These are phyloP conservation scores for Trametes gibbosa DNA, from an alignment of 768 basidiomycete species.

Conservation along the genomic window DNA sequence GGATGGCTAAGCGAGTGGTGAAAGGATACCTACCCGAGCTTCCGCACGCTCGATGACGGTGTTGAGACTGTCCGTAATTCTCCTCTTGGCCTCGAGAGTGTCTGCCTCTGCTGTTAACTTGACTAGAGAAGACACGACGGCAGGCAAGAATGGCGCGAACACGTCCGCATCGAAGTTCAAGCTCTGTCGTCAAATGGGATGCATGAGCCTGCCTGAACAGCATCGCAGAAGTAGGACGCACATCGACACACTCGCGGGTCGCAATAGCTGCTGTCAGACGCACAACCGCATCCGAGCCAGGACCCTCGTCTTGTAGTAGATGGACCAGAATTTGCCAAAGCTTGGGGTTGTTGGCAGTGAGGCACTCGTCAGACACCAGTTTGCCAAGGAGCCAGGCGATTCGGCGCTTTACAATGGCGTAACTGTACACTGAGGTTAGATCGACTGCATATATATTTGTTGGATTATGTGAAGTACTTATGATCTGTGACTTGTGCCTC, in stretches of 20 bases:
- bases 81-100: slow-evolving; percentile 71
- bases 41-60: slow-evolving; percentile 57
- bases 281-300: slow-evolving; percentile 80
- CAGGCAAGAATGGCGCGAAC: slow-evolving; percentile 69
- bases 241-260: slow-evolving; percentile 80
- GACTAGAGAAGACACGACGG: slow-evolving; percentile 64
- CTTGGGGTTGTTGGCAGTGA: slow-evolving; percentile 53
- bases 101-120: slow-evolving; percentile 69
- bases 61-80: slow-evolving; percentile 68
- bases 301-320: slow-evolving; percentile 65
- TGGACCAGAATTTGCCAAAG: slow-evolving; percentile 83
- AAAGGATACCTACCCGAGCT: slow-evolving; percentile 29
- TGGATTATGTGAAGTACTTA: slow-evolving; percentile 45
- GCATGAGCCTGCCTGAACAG: background rate
- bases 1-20: background rate
- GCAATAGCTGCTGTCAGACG: slow-evolving; percentile 81
- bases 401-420: slow-evolving; percentile 89
- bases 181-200: slow-evolving; percentile 41
- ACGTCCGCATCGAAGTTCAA: slow-evolving; percentile 56
- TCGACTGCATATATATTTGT: too few species aligned
- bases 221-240: slow-evolving; percentile 29
- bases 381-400: slow-evolving; percentile 94
- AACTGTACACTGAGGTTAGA: slow-evolving; percentile 35
- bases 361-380: slow-evolving; percentile 74
- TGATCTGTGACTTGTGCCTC: slow-evolving; percentile 63